Conservation (phyloP, 169 alveolate genomes). For the Cryptosporidium ubiquitum region DNA sequence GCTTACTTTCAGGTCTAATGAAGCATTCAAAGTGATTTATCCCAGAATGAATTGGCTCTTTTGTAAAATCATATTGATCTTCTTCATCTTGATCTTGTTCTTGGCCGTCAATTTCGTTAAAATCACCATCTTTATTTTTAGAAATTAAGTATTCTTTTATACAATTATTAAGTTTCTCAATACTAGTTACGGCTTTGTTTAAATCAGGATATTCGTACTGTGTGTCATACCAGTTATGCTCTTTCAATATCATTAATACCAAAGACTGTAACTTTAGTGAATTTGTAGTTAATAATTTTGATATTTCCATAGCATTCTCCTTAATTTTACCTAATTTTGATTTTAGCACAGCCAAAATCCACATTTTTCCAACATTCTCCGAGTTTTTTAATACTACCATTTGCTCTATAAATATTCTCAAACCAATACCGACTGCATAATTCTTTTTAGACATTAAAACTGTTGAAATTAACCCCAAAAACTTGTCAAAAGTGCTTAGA, state of each 20-base stretch:
- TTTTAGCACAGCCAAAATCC: conserved; percentile 13
- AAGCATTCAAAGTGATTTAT: not conserved
- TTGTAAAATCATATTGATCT: not conserved
- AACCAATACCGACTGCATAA: not conserved
- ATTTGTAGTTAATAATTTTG: conserved; percentile 51
- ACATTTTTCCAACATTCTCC: conserved; percentile 12
- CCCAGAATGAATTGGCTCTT: not conserved
- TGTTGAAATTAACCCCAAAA: conserved; percentile 37
- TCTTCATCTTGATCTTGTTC: not conserved
- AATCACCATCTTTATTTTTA: conserved; percentile 3
- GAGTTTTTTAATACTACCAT: not conserved
- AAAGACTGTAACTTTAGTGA: conserved; percentile 21
- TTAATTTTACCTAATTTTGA: conserved; percentile 17
- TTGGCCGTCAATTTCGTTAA: conserved; percentile 7
- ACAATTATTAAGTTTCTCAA: conserved; percentile 8
- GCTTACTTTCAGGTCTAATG: not conserved
- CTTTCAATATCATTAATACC: conserved; percentile 51
- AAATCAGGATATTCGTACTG: conserved; percentile 56
- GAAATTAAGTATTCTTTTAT: conserved; percentile 24
- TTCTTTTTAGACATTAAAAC: not conserved
- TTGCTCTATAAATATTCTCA: conserved; percentile 10
- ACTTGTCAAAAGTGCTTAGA: conserved; percentile 18
- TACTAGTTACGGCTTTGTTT: conserved; percentile 7
- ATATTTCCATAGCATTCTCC: conserved; percentile 68
- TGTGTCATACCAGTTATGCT: conserved; percentile 29